Percentiles rank a stretch among this genome's conserved stretches.
Conservation (phyloP, 78 protist genomes). For the Guillardia theta region DNA sequence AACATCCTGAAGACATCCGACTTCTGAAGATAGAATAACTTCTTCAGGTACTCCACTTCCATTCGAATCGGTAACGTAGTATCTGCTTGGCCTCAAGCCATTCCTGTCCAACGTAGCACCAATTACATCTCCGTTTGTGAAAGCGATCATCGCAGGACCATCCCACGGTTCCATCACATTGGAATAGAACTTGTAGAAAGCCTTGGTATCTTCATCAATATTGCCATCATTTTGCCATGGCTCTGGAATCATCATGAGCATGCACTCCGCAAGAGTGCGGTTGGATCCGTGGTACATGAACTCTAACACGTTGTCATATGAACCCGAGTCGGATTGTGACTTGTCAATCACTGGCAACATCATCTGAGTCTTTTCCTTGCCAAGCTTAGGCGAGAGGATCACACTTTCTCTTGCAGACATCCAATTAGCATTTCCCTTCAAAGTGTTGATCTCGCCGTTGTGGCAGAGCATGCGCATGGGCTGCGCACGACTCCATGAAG, state of each 20-base stretch:
- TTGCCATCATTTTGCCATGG: constrained; percentile 74
- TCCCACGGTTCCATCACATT: constrained; percentile 87
- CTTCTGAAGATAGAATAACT: constrained; percentile 68
- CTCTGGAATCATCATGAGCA: constrained; percentile 86
- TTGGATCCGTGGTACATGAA: constrained; percentile 44
- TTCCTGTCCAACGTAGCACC: constrained; percentile 87
- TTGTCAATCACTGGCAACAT: constrained; percentile 16
- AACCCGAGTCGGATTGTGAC: not conserved
- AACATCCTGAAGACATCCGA: constrained; percentile 45
- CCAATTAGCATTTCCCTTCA: constrained; percentile 63
- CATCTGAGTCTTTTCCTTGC: not conserved
- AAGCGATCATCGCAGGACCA: constrained; percentile 86
- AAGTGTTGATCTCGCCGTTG: constrained; percentile 93
- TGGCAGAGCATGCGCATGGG: constrained; percentile 61
- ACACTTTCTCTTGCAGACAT: constrained; percentile 53
- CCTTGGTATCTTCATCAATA: constrained; percentile 56
- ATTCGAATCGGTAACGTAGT: constrained; percentile 60
- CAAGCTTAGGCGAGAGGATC: not conserved
- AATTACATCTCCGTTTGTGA: constrained; percentile 74
- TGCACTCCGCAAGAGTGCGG: constrained; percentile 67
- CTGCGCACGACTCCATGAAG: constrained; percentile 42
- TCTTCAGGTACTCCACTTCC: constrained; percentile 56
- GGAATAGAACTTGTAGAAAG: constrained; percentile 61
- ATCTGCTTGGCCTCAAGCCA: constrained; percentile 84
- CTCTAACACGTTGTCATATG: constrained; percentile 76